These are phyloP conservation scores for Mycena latifolia DNA, from an alignment of 768 basidiomycete species.

Conservation along the genomic window DNA sequence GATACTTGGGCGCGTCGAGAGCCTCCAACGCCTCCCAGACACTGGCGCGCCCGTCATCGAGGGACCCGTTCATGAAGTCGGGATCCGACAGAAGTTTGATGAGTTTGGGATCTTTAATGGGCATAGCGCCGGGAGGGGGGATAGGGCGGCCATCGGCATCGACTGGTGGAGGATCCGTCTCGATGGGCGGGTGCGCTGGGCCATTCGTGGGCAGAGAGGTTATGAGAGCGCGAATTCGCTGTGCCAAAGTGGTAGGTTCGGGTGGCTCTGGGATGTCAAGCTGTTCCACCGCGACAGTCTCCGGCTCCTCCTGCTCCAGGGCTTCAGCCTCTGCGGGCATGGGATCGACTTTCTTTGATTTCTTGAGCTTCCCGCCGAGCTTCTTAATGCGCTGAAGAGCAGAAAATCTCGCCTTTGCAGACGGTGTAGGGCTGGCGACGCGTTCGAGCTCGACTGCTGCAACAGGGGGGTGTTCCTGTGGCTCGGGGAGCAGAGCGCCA, in stretches of 20 bases:
- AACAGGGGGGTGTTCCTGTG: not conserved
- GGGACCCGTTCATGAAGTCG: constrained; percentile 65
- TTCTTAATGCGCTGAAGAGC: constrained; percentile 36
- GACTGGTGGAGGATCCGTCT: constrained; percentile 28
- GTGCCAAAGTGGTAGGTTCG: constrained; percentile 60
- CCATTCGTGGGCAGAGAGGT: constrained; percentile 53
- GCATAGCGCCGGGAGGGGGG: constrained; percentile 48
- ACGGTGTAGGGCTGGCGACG: constrained; percentile 33
- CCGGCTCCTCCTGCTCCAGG: not conserved
- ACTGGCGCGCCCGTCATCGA: constrained; percentile 54
- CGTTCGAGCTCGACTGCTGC: constrained; percentile 16
- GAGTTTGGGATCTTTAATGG: constrained; percentile 57
- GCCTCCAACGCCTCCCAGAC: constrained; percentile 60
- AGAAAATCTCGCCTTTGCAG: constrained; percentile 31
- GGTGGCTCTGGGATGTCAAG: constrained; percentile 39
- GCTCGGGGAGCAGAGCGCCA: not conserved
- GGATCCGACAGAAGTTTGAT: constrained; percentile 62
- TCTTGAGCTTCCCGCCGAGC: constrained; percentile 33
- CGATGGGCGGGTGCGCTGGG: constrained; percentile 36
- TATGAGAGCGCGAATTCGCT: constrained; percentile 66
- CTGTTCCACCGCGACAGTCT: constrained; percentile 5
- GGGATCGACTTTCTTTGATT: constrained; percentile 24
- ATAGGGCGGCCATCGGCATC: constrained; percentile 42
- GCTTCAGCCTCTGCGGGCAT: constrained; percentile 17
- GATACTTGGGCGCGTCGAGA: constrained; percentile 41